Percentiles rank a stretch among this genome's conserved stretches.
Evolutionary conservation across 495 filamentous ascomycete species (phyloP).

Genomic region (Penicillium soppii): DNA sequence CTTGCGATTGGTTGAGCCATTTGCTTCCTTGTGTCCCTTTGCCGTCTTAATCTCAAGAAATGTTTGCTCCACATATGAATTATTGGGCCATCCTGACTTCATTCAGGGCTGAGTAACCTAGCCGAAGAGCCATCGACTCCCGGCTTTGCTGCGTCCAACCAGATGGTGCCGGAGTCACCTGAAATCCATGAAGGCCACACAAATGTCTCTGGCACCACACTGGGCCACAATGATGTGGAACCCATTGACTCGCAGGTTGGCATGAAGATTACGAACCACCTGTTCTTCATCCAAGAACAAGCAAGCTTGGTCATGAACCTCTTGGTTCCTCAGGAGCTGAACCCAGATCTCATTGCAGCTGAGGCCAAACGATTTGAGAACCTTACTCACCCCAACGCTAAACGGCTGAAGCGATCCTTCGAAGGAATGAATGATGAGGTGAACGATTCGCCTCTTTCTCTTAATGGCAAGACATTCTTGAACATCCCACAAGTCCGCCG

Average conservation of each 20-base stretch:
- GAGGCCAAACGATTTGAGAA: background rate
- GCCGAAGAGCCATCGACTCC: constrained; percentile 14
- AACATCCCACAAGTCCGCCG: constrained; percentile 18
- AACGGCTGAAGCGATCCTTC: constrained; percentile 16
- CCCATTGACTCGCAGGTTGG: background rate
- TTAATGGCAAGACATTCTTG: constrained; percentile 25
- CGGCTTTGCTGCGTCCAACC: background rate
- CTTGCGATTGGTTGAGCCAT: background rate
- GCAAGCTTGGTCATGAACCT: constrained; percentile 4
- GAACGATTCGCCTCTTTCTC: constrained; percentile 18
- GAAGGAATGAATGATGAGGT: constrained; percentile 22
- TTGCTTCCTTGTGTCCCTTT: background rate
- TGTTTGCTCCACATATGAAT: background rate
- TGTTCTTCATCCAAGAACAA: constrained; percentile 32
- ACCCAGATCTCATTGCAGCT: background rate
- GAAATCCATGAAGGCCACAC: constrained; percentile 27
- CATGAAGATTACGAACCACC: constrained; percentile 24
- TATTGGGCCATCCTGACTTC: constrained; percentile 15
- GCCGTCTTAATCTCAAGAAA: background rate
- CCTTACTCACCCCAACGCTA: background rate
- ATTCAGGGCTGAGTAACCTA: constrained; percentile 13
- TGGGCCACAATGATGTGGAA: constrained; percentile 20
- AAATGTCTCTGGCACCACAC: constrained; percentile 44
- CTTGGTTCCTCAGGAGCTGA: constrained; percentile 4
- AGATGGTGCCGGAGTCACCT: constrained; percentile 26